Percentiles rank a stretch among this genome's conserved stretches.
phyloP scores from a whole-genome alignment of 2,329 filamentous ascomycete species.

The Penicillium sp. region DNA sequence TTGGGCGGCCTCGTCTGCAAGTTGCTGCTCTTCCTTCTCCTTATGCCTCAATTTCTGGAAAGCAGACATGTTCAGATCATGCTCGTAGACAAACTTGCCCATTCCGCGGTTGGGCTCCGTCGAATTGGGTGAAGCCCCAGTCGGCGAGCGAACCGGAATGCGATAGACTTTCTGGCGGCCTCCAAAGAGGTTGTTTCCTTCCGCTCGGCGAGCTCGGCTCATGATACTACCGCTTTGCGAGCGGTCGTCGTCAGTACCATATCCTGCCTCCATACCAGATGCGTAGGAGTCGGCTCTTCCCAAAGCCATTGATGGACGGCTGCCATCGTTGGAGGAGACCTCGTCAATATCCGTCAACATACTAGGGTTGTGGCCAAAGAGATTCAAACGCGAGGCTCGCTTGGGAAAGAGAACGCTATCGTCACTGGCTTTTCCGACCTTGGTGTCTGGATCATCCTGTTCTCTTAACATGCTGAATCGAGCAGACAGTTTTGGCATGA shows the following conservation, averaged over 20 bases:
- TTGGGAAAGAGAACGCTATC: constrained; percentile 88
- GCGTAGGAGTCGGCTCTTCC: constrained; percentile 67
- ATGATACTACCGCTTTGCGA: constrained; percentile 71
- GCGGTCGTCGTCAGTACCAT: constrained; percentile 67
- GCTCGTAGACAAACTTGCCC: constrained; percentile 75
- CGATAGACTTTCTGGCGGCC: constrained; percentile 95
- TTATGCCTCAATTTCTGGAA: constrained; percentile 73
- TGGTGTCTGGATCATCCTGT: constrained; percentile 86
- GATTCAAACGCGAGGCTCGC: constrained; percentile 73
- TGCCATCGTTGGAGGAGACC: constrained; percentile 73
- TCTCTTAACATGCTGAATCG: constrained; percentile 96
- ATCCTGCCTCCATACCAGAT: constrained; percentile 58
- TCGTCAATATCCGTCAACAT: constrained; percentile 84
- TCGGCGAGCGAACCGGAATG: constrained; percentile 60
- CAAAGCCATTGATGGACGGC: constrained; percentile 59
- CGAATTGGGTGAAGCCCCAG: constrained; percentile 29
- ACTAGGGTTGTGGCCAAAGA: constrained; percentile 65
- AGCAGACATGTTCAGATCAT: constrained; percentile 79
- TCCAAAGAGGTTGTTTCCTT: constrained; percentile 92
- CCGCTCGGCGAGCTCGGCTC: constrained; percentile 75
- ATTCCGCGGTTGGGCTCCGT: constrained; percentile 49
- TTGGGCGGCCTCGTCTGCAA: constrained; percentile 43
- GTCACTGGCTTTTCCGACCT: constrained; percentile 90
- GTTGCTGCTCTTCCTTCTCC: constrained; percentile 53
- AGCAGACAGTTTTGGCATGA: constrained; percentile 93